Evolutionary conservation across 805 yeast species (phyloP).

Genomic region (Cyberlindnera misumaiensis): DNA sequence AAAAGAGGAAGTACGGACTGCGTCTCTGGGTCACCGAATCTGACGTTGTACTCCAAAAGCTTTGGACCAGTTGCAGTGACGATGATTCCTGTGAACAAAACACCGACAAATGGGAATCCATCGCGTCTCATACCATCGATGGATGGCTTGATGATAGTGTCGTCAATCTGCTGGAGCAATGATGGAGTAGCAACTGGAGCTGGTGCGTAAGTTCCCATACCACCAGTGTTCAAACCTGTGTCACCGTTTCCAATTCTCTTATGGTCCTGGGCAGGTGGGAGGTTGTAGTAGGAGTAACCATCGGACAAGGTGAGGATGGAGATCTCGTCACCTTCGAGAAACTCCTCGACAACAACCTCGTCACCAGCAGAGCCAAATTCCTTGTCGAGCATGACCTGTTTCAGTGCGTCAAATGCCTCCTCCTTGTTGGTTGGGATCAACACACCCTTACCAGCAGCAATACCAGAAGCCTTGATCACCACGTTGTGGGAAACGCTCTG

Average conservation of each 20-base stretch:
- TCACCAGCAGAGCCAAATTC: constrained; percentile 94
- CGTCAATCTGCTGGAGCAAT: constrained; percentile 62
- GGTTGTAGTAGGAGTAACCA: constrained; percentile 83
- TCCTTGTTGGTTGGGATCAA: constrained; percentile 77
- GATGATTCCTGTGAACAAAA: constrained; percentile 93
- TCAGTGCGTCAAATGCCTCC: constrained; percentile 81
- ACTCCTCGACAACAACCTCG: constrained; percentile 92
- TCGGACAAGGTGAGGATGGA: constrained; percentile 88
- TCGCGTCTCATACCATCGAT: constrained; percentile 95
- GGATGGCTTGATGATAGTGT: constrained; percentile 78
- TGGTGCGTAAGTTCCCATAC: constrained; percentile 99
- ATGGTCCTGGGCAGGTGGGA: constrained; percentile 98
- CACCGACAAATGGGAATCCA: constrained; percentile 92
- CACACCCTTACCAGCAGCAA: constrained; percentile 99
- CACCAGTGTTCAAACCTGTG: constrained; percentile 94
- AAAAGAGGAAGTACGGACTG: constrained; percentile 91
- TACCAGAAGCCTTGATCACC: constrained; percentile 94
- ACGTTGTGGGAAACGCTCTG: constrained; percentile 60
- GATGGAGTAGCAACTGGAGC: constrained; percentile 89
- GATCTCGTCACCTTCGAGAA: constrained; percentile 93
- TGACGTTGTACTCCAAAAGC: constrained; percentile 92
- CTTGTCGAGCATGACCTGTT: constrained; percentile 82
- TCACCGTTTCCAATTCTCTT: constrained; percentile 93
- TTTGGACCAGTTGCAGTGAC: constrained; percentile 84
- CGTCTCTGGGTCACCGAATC: constrained; percentile 99